Conservation (phyloP, 164 flowering plant genomes). For the Vitis amurensis region DNA sequence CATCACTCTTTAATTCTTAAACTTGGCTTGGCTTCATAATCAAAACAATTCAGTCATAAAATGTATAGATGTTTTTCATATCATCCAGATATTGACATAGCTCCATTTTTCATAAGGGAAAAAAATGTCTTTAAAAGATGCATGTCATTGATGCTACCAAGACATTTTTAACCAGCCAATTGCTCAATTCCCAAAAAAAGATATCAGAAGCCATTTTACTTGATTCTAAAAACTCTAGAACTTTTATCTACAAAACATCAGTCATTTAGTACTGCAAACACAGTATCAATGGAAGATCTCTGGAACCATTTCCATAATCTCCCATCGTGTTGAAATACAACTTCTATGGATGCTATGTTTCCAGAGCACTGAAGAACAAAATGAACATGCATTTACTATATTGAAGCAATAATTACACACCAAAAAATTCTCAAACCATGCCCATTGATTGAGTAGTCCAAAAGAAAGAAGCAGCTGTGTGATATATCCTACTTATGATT, state of each 20-base stretch:
- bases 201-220: not conserved
- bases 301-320: not conserved
- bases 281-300: not conserved
- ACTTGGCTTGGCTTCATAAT: not conserved
- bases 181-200: not conserved
- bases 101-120: not conserved
- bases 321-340: not conserved
- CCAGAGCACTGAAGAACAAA: not conserved
- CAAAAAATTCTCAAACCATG: not conserved
- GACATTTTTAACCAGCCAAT: slow-evolving; percentile 1
- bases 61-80: not conserved
- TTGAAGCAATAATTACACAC: too few species aligned
- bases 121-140: not conserved
- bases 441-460: not conserved
- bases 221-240: not conserved
- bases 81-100: not conserved
- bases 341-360: not conserved
- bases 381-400: too few species aligned
- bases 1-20: not conserved
- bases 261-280: not conserved
- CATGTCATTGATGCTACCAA: not conserved
- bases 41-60: not conserved
- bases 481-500: not conserved
- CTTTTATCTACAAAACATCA: not conserved
- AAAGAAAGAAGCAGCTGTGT: not conserved